A percentile compares a stretch with the other conserved stretches of the same genome.
These are phyloP conservation scores for Talaromyces rugulosus DNA, from an alignment of 2,329 filamentous ascomycete species.

Conservation along the genomic window DNA sequence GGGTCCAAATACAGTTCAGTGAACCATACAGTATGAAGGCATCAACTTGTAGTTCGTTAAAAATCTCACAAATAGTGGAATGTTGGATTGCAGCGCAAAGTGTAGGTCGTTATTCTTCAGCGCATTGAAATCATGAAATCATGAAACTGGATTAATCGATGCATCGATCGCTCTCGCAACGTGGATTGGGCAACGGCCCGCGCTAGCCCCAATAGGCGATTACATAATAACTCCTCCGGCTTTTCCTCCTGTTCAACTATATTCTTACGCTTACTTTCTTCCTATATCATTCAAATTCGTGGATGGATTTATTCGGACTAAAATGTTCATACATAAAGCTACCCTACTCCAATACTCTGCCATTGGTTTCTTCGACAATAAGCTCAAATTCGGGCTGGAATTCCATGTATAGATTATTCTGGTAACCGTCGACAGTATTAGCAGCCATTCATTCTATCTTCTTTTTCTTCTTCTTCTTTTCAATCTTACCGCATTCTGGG, in stretches of 20 bases:
- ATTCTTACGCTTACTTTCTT: not conserved
- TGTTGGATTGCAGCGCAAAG: not conserved
- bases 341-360: conserved; percentile 23
- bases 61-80: not conserved
- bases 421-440: not conserved
- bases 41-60: not conserved
- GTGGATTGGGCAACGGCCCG: not conserved
- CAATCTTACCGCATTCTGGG: conserved; percentile 30
- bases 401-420: conserved; percentile 38
- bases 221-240: not conserved
- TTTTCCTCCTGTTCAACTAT: not conserved
- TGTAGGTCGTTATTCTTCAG: not conserved
- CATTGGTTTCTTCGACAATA: conserved; percentile 35
- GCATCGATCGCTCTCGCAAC: not conserved
- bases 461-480: not conserved
- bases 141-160: not conserved
- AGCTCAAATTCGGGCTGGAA: conserved; percentile 38
- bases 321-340: not conserved
- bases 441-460: not conserved
- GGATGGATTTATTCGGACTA: not conserved
- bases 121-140: not conserved
- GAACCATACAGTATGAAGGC: not conserved
- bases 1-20: not conserved
- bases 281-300: not conserved
- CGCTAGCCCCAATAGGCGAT: not conserved